phyloP scores from a whole-genome alignment of 371 early-diverging fungal genomes.

The Phascolomyces articulosus region DNA sequence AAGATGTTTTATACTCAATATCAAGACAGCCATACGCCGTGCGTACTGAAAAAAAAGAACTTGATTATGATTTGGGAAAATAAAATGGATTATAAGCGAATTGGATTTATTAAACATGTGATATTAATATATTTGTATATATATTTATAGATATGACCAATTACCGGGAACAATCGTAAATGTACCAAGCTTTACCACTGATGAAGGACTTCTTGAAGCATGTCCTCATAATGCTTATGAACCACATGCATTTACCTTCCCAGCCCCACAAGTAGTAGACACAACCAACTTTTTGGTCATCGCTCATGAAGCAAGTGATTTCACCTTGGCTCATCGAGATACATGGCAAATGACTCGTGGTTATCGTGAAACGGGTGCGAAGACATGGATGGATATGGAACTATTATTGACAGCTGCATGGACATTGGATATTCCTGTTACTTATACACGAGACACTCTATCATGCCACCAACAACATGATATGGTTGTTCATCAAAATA shows the following conservation, averaged over 20 bases:
- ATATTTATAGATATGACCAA: constrained; percentile 23
- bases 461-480: constrained; percentile 48
- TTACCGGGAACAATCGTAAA: constrained; percentile 37
- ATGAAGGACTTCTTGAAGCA: constrained; percentile 21
- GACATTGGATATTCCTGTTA: constrained; percentile 40
- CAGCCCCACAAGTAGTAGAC: constrained; percentile 12
- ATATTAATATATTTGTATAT: not conserved
- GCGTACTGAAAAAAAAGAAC: constrained; percentile 2
- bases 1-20: constrained; percentile 44
- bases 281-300: constrained; percentile 32
- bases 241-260: constrained; percentile 15
- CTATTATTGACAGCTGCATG: constrained; percentile 45
- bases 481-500: constrained; percentile 27
- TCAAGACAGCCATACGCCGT: constrained; percentile 41
- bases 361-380: constrained; percentile 44
- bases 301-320: constrained; percentile 46
- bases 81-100: too few species aligned
- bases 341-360: constrained; percentile 45
- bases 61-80: too few species aligned
- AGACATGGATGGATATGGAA: constrained; percentile 52
- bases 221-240: constrained; percentile 20
- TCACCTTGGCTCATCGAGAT: constrained; percentile 49
- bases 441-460: constrained; percentile 31
- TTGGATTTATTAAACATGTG: too few species aligned
- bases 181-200: constrained; percentile 34